Conservation (phyloP, 768 basidiomycete species). For the Pleurotus djamor region DNA sequence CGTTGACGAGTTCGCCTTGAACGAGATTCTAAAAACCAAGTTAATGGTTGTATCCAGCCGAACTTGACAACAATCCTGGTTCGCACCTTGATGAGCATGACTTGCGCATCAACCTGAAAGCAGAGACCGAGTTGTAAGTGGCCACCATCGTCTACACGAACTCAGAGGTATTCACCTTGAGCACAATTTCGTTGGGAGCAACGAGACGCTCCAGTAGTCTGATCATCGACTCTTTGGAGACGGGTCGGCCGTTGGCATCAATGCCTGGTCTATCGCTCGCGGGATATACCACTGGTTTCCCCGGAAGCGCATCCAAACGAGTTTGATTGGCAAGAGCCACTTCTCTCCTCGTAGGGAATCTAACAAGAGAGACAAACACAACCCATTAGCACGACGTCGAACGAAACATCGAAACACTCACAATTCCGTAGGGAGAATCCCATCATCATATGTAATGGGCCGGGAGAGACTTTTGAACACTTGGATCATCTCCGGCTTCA, state of each 20-base stretch:
- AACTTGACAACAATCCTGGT: neutral
- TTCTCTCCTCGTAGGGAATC: constrained; percentile 68
- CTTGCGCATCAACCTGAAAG: constrained; percentile 72
- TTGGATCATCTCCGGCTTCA: constrained; percentile 38
- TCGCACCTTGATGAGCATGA: constrained; percentile 74
- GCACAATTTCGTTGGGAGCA: constrained; percentile 38
- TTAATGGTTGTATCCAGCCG: too few relatives aligned
- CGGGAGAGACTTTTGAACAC: constrained; percentile 60
- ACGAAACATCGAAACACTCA: constrained; percentile 25
- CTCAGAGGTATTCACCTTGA: constrained; percentile 39
- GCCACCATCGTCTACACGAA: neutral
- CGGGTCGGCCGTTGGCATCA: constrained; percentile 37
- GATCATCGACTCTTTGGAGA: constrained; percentile 35
- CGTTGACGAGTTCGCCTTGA: constrained; percentile 71
- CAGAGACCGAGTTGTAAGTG: neutral
- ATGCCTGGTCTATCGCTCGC: constrained; percentile 44
- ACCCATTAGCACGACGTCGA: neutral
- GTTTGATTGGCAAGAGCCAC: constrained; percentile 67
- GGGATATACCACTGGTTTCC: constrained; percentile 32
- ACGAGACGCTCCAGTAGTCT: constrained; percentile 60
- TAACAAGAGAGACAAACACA: constrained; percentile 19
- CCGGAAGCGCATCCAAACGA: constrained; percentile 44
- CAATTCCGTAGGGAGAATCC: constrained; percentile 82
- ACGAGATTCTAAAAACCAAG: constrained; percentile 49
- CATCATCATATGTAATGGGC: constrained; percentile 60